These are phyloP conservation scores for Tricholoma saponaceum DNA, from an alignment of 768 basidiomycete species.

Conservation along the genomic window DNA sequence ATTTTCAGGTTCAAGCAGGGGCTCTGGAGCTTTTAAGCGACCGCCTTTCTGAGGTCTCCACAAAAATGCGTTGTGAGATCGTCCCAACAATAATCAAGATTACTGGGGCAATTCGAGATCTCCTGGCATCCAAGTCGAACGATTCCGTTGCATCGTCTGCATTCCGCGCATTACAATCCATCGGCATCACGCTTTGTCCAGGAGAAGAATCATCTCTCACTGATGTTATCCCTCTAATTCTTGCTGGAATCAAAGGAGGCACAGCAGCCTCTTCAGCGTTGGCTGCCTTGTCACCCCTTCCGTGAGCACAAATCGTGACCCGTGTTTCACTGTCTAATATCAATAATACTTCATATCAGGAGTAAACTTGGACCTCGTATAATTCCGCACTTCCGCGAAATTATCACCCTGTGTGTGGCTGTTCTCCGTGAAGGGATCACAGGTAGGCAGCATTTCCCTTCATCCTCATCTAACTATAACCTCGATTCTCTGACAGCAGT, in stretches of 20 bases:
- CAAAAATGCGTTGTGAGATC: conserved; percentile 48
- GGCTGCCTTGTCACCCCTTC: conserved; percentile 52
- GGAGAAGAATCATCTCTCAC: conserved; percentile 69
- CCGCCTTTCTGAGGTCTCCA: conserved; percentile 58
- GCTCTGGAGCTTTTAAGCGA: conserved; percentile 68
- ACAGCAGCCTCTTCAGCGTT: conserved; percentile 40
- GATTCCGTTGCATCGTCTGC: conserved; percentile 39
- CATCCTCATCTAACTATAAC: background rate
- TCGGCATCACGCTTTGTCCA: conserved; percentile 51
- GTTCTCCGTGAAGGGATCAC: conserved; percentile 40
- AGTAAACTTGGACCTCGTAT: conserved; percentile 79
- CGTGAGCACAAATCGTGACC: conserved; percentile 38
- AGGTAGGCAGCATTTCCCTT: conserved; percentile 21
- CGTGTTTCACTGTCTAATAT: background rate
- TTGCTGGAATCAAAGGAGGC: conserved; percentile 44
- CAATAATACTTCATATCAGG: conserved; percentile 33
- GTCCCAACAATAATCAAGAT: conserved; percentile 50
- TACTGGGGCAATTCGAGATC: conserved; percentile 41
- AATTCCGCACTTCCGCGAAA: conserved; percentile 77
- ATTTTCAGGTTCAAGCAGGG: conserved; percentile 53
- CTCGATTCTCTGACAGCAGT: conserved; percentile 18
- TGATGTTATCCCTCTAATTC: conserved; percentile 52
- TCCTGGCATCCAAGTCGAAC: conserved; percentile 41
- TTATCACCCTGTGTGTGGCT: conserved; percentile 54
- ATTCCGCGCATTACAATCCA: conserved; percentile 55